Percentiles rank a stretch among this genome's conserved stretches.
Conservation (phyloP, 1,139 yeast genomes). For the Yamadazyma conglobata region DNA sequence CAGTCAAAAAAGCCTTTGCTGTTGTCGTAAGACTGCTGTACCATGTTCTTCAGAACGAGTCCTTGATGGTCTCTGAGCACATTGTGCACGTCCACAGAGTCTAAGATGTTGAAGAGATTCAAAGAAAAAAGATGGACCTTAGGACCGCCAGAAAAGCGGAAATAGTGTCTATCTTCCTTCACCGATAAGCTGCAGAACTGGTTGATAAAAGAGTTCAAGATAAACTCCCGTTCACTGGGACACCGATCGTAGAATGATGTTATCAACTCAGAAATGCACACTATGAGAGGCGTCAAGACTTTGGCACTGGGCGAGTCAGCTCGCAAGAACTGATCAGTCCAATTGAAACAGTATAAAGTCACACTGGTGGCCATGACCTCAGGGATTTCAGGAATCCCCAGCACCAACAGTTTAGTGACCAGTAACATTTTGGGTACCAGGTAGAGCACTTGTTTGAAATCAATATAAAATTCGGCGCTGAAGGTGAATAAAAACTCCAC, state of each 20-base stretch:
- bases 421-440: background rate
- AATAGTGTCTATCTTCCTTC: background rate
- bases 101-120: background rate
- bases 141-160: too few relatives aligned
- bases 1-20: background rate
- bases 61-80: conserved; percentile 1
- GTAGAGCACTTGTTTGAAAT: too few relatives aligned
- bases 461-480: too few relatives aligned
- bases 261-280: background rate
- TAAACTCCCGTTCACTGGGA: conserved; percentile 6
- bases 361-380: background rate
- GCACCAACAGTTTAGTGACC: background rate
- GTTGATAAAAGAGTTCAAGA: too few relatives aligned
- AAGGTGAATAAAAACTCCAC: background rate
- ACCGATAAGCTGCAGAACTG: too few relatives aligned
- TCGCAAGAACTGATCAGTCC: background rate
- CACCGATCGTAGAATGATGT: conserved; percentile 1
- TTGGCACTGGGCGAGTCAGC: background rate
- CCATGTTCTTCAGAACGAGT: background rate
- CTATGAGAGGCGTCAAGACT: background rate
- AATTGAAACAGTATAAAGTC: background rate
- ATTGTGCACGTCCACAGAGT: background rate
- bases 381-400: background rate
- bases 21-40: conserved; percentile 1
- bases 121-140: background rate